Percentiles rank a stretch among this genome's conserved stretches.
phyloP scores from a whole-genome alignment of 768 basidiomycete genomes.

The Boletus reticulatus region DNA sequence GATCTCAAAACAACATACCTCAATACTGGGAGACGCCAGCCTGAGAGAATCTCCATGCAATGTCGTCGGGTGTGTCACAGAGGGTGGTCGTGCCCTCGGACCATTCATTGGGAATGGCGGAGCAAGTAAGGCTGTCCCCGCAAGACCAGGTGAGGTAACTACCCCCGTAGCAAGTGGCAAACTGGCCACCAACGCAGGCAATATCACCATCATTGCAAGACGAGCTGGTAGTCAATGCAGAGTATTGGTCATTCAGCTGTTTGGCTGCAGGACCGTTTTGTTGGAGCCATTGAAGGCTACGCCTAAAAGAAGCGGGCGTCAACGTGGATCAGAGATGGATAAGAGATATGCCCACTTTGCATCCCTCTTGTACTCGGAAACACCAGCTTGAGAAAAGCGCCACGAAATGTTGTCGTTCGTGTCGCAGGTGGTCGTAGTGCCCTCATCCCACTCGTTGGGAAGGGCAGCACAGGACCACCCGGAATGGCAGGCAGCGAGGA shows the following conservation, averaged over 20 bases:
- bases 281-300: constrained; percentile 15
- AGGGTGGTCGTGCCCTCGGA: constrained; percentile 16
- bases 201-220: constrained; percentile 15
- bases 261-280: constrained; percentile 25
- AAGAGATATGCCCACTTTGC: background rate
- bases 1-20: constrained; percentile 1
- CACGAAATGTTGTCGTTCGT: constrained; percentile 8
- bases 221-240: constrained; percentile 11
- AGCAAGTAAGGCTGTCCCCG: constrained; percentile 14
- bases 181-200: constrained; percentile 21
- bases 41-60: constrained; percentile 17
- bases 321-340: background rate
- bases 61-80: constrained; percentile 15
- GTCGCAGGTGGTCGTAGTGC: constrained; percentile 21
- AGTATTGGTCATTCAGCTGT: constrained; percentile 24
- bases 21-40: constrained; percentile 19
- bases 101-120: constrained; percentile 25
- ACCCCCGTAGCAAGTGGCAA: constrained; percentile 14
- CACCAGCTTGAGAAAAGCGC: constrained; percentile 9
- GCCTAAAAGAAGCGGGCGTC: constrained; percentile 4
- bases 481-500: constrained; percentile 6
- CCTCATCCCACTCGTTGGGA: constrained; percentile 22
- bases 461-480: constrained; percentile 24
- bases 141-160: constrained; percentile 14
- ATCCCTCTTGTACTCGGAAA: constrained; percentile 13